Percentiles rank a stretch among this genome's conserved stretches.
Evolutionary conservation across 805 yeast genomes (phyloP).

Genomic region (Candida xiaguanensis): DNA sequence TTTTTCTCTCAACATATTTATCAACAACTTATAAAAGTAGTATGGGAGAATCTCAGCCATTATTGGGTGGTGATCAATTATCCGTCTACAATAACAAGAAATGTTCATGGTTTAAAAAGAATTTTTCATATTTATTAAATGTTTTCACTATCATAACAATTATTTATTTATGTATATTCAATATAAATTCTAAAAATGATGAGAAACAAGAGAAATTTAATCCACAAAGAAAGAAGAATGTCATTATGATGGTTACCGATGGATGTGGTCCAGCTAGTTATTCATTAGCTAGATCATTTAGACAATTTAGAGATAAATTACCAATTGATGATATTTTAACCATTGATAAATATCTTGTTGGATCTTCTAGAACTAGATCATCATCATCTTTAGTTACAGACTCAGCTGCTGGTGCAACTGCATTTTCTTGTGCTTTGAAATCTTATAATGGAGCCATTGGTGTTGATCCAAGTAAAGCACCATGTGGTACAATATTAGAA

Average conservation of each 20-base stretch:
- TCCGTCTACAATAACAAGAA: slow-evolving; percentile 7
- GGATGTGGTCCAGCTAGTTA: slow-evolving; percentile 95
- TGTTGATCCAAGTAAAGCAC: slow-evolving; percentile 62
- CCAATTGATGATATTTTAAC: slow-evolving; percentile 52
- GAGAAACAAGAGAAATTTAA: slow-evolving; percentile 8
- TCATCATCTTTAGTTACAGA: slow-evolving; percentile 78
- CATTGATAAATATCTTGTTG: slow-evolving; percentile 70
- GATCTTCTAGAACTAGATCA: slow-evolving; percentile 82
- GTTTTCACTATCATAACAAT: slow-evolving; percentile 8
- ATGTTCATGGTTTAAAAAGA: not conserved
- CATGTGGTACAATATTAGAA: slow-evolving; percentile 87
- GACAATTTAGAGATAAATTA: slow-evolving; percentile 56
- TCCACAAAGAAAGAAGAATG: slow-evolving; percentile 54
- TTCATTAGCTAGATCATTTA: slow-evolving; percentile 73
- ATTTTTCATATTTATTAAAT: slow-evolving; percentile 9
- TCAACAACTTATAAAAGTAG: not conserved
- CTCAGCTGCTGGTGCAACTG: slow-evolving; percentile 97
- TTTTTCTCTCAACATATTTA: no score
- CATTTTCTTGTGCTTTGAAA: slow-evolving; percentile 80
- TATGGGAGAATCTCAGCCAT: slow-evolving; percentile 10
- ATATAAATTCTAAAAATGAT: not conserved
- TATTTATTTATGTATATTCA: slow-evolving; percentile 9
- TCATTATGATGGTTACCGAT: slow-evolving; percentile 86
- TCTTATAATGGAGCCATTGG: slow-evolving; percentile 90
- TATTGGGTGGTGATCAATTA: slow-evolving; percentile 10